Percentiles rank a stretch among this genome's conserved stretches.
phyloP scores from a whole-genome alignment of 441 rosid species.

The Populus hybrid region DNA sequence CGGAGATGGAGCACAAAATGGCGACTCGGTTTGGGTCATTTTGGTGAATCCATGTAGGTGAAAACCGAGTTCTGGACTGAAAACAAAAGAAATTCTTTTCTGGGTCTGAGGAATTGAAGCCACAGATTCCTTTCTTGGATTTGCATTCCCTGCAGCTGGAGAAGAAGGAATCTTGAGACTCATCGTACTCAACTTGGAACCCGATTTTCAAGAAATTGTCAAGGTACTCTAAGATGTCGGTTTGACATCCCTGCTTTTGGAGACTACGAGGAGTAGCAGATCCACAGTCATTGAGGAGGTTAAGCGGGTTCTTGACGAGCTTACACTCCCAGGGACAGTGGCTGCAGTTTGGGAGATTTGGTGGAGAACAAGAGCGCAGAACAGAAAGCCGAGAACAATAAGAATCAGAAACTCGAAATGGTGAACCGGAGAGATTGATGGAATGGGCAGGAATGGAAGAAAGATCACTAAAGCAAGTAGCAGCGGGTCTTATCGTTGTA shows the following conservation, averaged over 20 bases:
- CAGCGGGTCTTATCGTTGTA: constrained; percentile 21
- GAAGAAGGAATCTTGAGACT: constrained; percentile 6
- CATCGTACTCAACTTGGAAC: constrained; percentile 46
- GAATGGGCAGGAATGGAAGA: constrained; percentile 41
- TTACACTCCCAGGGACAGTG: constrained; percentile 63
- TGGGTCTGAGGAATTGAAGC: neutral
- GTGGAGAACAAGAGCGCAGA: constrained; percentile 61
- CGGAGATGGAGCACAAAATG: neutral
- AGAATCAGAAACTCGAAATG: constrained; percentile 66
- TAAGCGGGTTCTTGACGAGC: constrained; percentile 54
- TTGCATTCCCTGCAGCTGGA: neutral
- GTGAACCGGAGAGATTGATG: constrained; percentile 61
- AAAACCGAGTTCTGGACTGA: constrained; percentile 15
- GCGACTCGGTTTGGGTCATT: neutral
- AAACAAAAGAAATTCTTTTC: neutral
- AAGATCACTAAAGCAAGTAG: constrained; percentile 8
- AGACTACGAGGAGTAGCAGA: constrained; percentile 28
- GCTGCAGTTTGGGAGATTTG: constrained; percentile 51
- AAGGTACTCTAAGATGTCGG: constrained; percentile 20
- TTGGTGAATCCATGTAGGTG: neutral
- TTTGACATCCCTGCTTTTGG: constrained; percentile 64
- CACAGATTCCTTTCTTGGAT: neutral
- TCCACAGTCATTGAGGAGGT: constrained; percentile 56
- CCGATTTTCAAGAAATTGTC: neutral
- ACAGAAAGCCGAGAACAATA: constrained; percentile 70